Evolutionary conservation across 345 rosid genomes (phyloP), one percentile per base, ranked within the genome.

Genomic region (Sisymbrium irio): DNA sequence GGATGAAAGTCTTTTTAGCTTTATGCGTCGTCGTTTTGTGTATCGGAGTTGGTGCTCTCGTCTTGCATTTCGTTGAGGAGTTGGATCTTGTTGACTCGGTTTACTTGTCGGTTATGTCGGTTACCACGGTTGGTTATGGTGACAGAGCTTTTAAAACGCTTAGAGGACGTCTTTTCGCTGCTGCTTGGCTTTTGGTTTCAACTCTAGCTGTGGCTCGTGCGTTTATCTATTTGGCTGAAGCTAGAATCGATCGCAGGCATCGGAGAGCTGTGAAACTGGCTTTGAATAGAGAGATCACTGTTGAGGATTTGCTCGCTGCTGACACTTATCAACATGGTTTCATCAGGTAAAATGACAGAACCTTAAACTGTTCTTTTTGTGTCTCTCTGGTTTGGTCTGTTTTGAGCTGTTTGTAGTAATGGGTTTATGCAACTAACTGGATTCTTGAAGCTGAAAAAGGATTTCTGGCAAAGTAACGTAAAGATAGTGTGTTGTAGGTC

Each of bases 41-140:
- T 57, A 72, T 88, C 13, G 91, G 88, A 0, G 10, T 86, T 7
- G 96, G 96, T 4, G 41, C 89, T 40, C 30, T 76, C 67, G 84
- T 86, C 55, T 69, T 90, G 62, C 79, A 70, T 70, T 86, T 81
- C 35, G 79, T 88, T 67, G 96, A 90, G 72, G 84, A 36, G 5
- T 60, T 90, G 71, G 81, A 62, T 47, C 83, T 86, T 71, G 36
- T 88, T 18, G 93, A 90, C 61, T 85, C 96, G 30, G 64, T 90
- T 75, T 90, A 90, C 66, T 69, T 88, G 74, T 82, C 96, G 19
- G 93, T 90, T 59, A 86, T 90, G 93, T 90, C 96, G 4, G 93
- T 90, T 1, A 90, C 96, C 0, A 90, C 93, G 0, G 96, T 90
- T 18, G 96, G 96, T 4, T 90, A 84, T 15, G 93, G 91, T 3